phyloP scores from a whole-genome alignment of 2,329 filamentous ascomycete species.

The Fusarium sp. region DNA sequence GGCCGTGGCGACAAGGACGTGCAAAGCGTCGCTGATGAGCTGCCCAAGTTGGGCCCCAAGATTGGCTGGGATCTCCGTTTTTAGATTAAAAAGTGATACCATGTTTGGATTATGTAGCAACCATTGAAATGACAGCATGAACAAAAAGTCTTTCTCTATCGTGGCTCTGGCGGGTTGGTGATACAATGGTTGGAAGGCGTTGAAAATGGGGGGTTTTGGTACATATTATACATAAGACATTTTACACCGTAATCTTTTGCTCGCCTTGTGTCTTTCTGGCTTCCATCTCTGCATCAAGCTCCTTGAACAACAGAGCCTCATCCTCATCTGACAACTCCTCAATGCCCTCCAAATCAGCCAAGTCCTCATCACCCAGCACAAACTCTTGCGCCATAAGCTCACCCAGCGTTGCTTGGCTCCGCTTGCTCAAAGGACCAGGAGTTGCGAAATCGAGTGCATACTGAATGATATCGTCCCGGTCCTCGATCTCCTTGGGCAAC shows the following conservation, averaged over 20 bases:
- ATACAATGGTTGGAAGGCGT: conserved; percentile 43
- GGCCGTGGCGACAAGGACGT: conserved; percentile 98
- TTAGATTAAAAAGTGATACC: conserved; percentile 39
- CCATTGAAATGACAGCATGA: conserved; percentile 29
- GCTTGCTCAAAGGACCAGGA: conserved; percentile 52
- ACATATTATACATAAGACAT: conserved; percentile 46
- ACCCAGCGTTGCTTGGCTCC: conserved; percentile 53
- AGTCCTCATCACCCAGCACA: conserved; percentile 57
- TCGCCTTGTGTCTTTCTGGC: conserved; percentile 8
- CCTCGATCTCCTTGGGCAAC: conserved; percentile 51
- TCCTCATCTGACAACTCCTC: conserved; percentile 57
- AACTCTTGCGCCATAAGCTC: conserved; percentile 59
- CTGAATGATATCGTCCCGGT: conserved; percentile 54
- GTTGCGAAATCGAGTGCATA: conserved; percentile 58
- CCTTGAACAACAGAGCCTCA: conserved; percentile 48
- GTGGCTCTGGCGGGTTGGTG: conserved; percentile 36
- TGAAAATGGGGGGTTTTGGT: conserved; percentile 42
- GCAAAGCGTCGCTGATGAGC: conserved; percentile 94
- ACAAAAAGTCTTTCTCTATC: conserved; percentile 26
- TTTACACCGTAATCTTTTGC: conserved; percentile 41
- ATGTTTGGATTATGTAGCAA: conserved; percentile 27
- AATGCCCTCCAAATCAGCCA: conserved; percentile 53
- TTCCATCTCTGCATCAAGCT: conserved; percentile 49
- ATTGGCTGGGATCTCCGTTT: conserved; percentile 82
- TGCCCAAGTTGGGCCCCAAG: conserved; percentile 87